A percentile compares a stretch with the other conserved stretches of the same genome.
phyloP scores from a whole-genome alignment of 208 protist genomes.

The Wallacemonas sp. region DNA sequence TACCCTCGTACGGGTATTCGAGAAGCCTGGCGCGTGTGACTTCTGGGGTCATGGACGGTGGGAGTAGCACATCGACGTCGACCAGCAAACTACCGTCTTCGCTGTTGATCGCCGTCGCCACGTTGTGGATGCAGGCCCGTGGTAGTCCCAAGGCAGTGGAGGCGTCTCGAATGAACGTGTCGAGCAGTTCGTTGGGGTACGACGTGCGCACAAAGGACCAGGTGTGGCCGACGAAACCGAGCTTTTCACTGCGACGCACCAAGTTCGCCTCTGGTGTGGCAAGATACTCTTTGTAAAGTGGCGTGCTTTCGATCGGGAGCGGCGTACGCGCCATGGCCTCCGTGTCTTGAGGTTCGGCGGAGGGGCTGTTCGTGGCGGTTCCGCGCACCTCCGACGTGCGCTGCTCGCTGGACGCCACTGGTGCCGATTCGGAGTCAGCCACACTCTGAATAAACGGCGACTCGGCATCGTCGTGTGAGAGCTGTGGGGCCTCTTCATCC shows the following conservation, averaged over 20 bases:
- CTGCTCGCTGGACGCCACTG: too few relatives aligned
- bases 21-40: neutral
- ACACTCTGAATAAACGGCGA: too few relatives aligned
- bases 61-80: slow-evolving; percentile 17
- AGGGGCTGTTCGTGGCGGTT: too few relatives aligned
- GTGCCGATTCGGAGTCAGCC: too few relatives aligned
- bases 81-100: slow-evolving; percentile 20
- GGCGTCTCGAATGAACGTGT: slow-evolving; percentile 11
- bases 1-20: slow-evolving; percentile 15
- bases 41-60: slow-evolving; percentile 2
- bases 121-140: neutral
- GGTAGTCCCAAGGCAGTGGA: slow-evolving; percentile 1
- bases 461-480: too few relatives aligned
- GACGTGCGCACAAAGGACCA: slow-evolving; percentile 14
- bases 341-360: too few relatives aligned
- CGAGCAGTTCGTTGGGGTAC: slow-evolving; percentile 6
- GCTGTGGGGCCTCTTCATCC: too few relatives aligned
- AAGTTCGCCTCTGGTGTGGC: neutral
- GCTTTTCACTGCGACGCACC: slow-evolving; percentile 13
- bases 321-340: too few relatives aligned
- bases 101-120: neutral
- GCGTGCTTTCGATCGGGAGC: neutral
- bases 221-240: slow-evolving; percentile 20
- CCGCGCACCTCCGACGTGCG: too few relatives aligned
- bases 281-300: neutral